Evolutionary conservation across 2,329 filamentous ascomycete genomes (phyloP), one percentile per base, ranked within the genome.

Genomic region (Colletotrichum agaves): DNA sequence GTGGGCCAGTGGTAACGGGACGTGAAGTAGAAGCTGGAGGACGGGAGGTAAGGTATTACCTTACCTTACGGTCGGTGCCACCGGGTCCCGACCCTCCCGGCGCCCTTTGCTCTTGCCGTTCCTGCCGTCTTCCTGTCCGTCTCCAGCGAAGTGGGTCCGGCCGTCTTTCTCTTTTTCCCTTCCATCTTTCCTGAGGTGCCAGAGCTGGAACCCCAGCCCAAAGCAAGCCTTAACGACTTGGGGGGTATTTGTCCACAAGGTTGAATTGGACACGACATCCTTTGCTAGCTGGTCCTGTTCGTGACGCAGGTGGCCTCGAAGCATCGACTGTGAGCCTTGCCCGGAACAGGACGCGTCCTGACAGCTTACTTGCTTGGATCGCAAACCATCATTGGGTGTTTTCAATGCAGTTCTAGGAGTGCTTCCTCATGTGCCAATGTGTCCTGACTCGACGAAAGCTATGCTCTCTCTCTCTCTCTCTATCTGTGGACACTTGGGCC

Each of bases 121-220:
- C n/a, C 61, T 56, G 52, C 58, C 41, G 53, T 41, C 19, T 31
- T 43, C 33, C 27, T 53, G 43, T 33, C 63, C 41, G 49, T 66
- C 58, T 33, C 41, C 27, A 23, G 15, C 55, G 17, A 56, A 56
- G 63, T 62, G 63, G 63, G 58, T 37, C 63, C 63, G 49, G 49
- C 41, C 19, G 41, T 23, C 17, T 12, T 35, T 12, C 35, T 33
- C 17, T 41, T 17, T 27, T n/a, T n/a, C 10, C 4, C 31, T 27
- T 47, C 21, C 11, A n/a, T 59, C 8, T 17, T 37, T 7, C 19
- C 21, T 27, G 12, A 33, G 23, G 23, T 23, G 6, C 27, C 31
- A 27, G 12, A 49, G n/a, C n/a, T n/a, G n/a, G 44, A 49, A 27
- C 27, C 27, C 27, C 6, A 27, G 27, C 27, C 27, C 27, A 27